A percentile compares a stretch with the other conserved stretches of the same genome.
phyloP scores from a whole-genome alignment of 2,329 filamentous ascomycete genomes.

The Botrytis byssoidea region DNA sequence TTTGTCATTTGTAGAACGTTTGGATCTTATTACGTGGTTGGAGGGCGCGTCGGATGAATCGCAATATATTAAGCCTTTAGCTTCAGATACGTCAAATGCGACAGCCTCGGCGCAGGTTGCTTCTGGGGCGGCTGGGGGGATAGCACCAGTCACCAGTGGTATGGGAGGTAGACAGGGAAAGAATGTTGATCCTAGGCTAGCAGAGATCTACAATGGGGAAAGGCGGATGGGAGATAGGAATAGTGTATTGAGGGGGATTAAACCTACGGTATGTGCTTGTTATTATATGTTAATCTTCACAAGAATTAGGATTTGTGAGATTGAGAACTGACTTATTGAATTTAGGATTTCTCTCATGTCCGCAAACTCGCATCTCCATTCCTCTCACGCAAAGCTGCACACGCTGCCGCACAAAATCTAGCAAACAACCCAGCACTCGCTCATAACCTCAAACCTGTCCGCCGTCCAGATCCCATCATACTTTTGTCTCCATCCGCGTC shows the following conservation, averaged over 20 bases:
- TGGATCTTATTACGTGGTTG: conserved; percentile 91
- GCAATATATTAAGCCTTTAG: conserved; percentile 86
- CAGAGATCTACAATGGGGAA: conserved; percentile 89
- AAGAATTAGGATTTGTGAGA: neutral
- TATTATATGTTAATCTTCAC: neutral
- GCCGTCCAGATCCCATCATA: conserved; percentile 80
- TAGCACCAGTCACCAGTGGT: conserved; percentile 42
- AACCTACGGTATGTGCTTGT: conserved; percentile 67
- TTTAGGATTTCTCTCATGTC: conserved; percentile 87
- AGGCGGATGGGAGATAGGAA: conserved; percentile 91
- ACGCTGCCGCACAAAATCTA: conserved; percentile 39
- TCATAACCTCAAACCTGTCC: conserved; percentile 54
- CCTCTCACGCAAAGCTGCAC: conserved; percentile 59
- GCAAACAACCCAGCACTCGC: conserved; percentile 49
- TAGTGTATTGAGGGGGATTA: conserved; percentile 79
- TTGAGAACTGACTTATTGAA: neutral
- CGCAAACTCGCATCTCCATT: conserved; percentile 81
- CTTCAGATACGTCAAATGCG: conserved; percentile 54
- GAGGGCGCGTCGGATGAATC: conserved; percentile 86
- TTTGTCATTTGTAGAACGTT: conserved; percentile 83
- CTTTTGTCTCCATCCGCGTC: conserved; percentile 94
- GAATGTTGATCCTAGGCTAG: conserved; percentile 75
- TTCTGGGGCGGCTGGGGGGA: conserved; percentile 44
- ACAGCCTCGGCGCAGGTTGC: conserved; percentile 49
- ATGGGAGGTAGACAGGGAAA: conserved; percentile 56